Base-by-base conservation (phyloP, 495 filamentous ascomycete genomes). In the Lichenothelia convexa region DNA sequence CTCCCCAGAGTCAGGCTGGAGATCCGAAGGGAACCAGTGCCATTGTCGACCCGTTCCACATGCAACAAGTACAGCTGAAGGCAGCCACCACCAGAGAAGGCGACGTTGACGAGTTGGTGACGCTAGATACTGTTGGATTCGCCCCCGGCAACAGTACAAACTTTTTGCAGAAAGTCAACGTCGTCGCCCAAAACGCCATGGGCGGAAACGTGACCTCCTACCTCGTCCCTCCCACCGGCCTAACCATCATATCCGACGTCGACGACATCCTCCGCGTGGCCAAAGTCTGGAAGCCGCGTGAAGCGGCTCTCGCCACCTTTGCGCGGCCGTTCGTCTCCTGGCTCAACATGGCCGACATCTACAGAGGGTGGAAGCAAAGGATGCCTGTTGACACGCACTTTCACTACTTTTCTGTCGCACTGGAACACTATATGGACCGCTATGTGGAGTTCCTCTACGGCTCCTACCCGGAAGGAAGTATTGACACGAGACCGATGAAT, bases 41-140 rank as follows among this genome's bases (percentile, higher is more conserved):
- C n/a, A n/a, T n/a, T n/a, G n/a, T n/a, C n/a, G n/a, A n/a, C n/a
- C n/a, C n/a, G n/a, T n/a, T n/a, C n/a, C n/a, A n/a, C n/a, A n/a
- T n/a, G n/a, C n/a, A n/a, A n/a, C n/a, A n/a, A n/a, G n/a, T n/a
- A n/a, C n/a, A n/a, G n/a, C n/a, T n/a, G n/a, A n/a, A n/a, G n/a
- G n/a, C n/a, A n/a, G n/a, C n/a, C n/a, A 78, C 71, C 3, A 81
- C 77, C 0, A 47, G 34, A 6, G 53, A 76, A 43, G 80, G 79
- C 16, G 79, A 85, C 51, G 80, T 78, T 38, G 75, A 78, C 32
- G 61, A 61, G 4, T 85, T 83, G 40, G 50, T 83, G 18, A 57
- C 53, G 2, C 56, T 78, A 30, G n/a, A n/a, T n/a, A n/a, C n/a
- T n/a, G n/a, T n/a, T n/a, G 64, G 65, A 2, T 54, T 78, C 15